Base-by-base conservation (phyloP, 495 filamentous ascomycete genomes). In the Pseudotulostoma volvatum region DNA sequence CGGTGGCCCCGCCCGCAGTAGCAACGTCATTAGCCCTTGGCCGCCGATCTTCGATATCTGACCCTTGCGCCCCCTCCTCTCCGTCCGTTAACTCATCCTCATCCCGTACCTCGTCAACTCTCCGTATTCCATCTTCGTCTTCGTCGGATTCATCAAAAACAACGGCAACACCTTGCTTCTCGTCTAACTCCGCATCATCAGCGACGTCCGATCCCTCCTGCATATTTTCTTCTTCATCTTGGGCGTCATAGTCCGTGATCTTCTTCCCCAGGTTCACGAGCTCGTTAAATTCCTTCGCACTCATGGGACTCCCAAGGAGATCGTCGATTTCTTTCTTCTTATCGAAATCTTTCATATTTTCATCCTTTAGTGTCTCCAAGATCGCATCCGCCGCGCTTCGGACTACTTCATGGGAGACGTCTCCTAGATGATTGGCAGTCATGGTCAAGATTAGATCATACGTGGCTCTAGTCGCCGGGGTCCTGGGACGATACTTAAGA, bases 301-400 rank as follows among this genome's bases (percentile, higher is more conserved):
- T 76, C 67, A 93, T 77, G 1, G 75, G 77, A 7, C 68, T 71
- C 18, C 88, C 92, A 31, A 99, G 53, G 39, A 96, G 69, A 44
- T 96, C 90, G 46, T 96, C 90, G 28, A 99, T 76, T 50, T 93
- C 87, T 62, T 88, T 93, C 61, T 95, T 96, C 64, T 93, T 96
- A 54, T 96, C 92, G 39, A 92, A 85, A 53, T 99, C 90, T 59
- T 94, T 99, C 64, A 93, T 73, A 33, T 86, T 76, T 41, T 94
- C 87, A 45, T 96, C 84, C 57, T 96, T 99, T 23, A 99, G 71
- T 35, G 76, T 77, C 52, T 99, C 87, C 16, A 99, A 61, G 1
- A 84, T 74, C 1, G 83, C 87, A 61, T 99, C 90, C 18, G 92
- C 86, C n/a, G 92, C 90, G 54, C 90, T 96, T 37, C 84, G 73